phyloP scores from a whole-genome alignment of 2,329 filamentous ascomycete genomes.

The Madurella fahalii region DNA sequence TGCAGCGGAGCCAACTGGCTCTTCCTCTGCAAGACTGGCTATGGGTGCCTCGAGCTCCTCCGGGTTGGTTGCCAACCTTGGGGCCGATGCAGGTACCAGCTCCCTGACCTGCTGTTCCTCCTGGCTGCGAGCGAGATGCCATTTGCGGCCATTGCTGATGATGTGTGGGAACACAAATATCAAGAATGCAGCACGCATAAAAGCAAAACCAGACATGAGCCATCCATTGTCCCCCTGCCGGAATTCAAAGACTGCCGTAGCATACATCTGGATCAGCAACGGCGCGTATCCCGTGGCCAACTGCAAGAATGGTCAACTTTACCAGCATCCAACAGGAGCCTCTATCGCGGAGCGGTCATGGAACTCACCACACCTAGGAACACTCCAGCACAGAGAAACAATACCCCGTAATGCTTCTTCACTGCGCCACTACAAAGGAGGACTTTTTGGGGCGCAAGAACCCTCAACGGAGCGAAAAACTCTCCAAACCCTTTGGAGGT shows the following conservation, averaged over 20 bases:
- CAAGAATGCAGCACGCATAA: constrained; percentile 52
- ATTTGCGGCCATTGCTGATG: constrained; percentile 36
- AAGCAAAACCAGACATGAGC: constrained; percentile 53
- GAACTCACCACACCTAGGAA: constrained; percentile 58
- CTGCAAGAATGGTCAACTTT: constrained; percentile 25
- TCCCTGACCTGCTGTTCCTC: constrained; percentile 4
- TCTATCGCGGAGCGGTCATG: no score
- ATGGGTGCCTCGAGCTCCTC: constrained; percentile 40
- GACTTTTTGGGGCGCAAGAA: constrained; percentile 57
- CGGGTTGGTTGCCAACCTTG: constrained; percentile 34
- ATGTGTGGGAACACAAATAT: constrained; percentile 52
- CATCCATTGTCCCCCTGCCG: constrained; percentile 53
- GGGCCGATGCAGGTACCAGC: neutral
- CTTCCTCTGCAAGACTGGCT: constrained; percentile 40
- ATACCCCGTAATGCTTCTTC: constrained; percentile 55
- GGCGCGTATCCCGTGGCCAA: constrained; percentile 66
- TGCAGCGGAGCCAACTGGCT: constrained; percentile 37
- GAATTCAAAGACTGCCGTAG: constrained; percentile 52
- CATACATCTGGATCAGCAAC: constrained; percentile 57
- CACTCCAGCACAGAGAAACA: constrained; percentile 61
- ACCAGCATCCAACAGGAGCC: neutral
- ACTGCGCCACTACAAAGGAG: constrained; percentile 46
- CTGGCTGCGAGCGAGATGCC: constrained; percentile 25
- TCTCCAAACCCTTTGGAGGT: constrained; percentile 39
- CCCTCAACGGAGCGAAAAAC: constrained; percentile 60